Percentiles rank a stretch among this genome's conserved stretches.
Evolutionary conservation across 2,329 filamentous ascomycete species (phyloP).

Genomic region (Cylindrodendrum hubeiense): DNA sequence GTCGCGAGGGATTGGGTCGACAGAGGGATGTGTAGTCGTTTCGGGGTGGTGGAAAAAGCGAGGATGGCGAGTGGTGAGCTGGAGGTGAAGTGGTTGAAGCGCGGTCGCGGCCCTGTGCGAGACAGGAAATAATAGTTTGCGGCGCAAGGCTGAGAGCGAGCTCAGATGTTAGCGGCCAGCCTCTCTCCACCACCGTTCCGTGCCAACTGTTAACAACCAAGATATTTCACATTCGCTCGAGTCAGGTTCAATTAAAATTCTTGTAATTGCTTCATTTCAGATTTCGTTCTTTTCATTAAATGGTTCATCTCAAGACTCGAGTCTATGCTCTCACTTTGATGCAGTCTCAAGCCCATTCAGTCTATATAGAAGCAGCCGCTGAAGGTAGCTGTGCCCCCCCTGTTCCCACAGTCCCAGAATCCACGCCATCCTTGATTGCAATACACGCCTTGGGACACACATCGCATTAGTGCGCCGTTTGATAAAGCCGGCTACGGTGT

Average conservation of each 20-base stretch:
- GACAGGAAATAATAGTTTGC: constrained; percentile 39
- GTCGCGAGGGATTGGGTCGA: constrained; percentile 19
- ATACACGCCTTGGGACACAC: constrained; percentile 37
- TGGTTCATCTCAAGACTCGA: constrained; percentile 38
- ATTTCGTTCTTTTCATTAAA: constrained; percentile 45
- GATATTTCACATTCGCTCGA: background rate
- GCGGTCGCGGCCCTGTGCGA: constrained; percentile 34
- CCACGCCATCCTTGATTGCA: constrained; percentile 37
- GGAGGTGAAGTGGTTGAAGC: constrained; percentile 29
- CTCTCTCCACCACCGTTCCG: constrained; percentile 17
- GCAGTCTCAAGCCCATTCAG: constrained; percentile 35
- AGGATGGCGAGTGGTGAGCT: constrained; percentile 16
- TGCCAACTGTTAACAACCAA: background rate
- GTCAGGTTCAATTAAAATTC: constrained; percentile 3
- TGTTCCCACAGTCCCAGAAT: constrained; percentile 32
- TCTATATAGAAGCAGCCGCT: constrained; percentile 32
- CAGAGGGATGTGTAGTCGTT: background rate
- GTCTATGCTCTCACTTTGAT: constrained; percentile 28
- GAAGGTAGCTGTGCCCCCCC: constrained; percentile 24
- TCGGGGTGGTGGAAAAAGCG: constrained; percentile 5
- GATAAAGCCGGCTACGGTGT: constrained; percentile 38
- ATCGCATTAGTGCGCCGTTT: constrained; percentile 43
- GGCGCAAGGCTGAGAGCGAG: constrained; percentile 40
- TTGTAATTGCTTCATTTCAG: constrained; percentile 7
- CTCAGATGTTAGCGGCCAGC: constrained; percentile 16